Percentiles rank a stretch among this genome's conserved stretches.
Evolutionary conservation across 441 rosid species (phyloP).

Genomic region (Populus tomentosa): DNA sequence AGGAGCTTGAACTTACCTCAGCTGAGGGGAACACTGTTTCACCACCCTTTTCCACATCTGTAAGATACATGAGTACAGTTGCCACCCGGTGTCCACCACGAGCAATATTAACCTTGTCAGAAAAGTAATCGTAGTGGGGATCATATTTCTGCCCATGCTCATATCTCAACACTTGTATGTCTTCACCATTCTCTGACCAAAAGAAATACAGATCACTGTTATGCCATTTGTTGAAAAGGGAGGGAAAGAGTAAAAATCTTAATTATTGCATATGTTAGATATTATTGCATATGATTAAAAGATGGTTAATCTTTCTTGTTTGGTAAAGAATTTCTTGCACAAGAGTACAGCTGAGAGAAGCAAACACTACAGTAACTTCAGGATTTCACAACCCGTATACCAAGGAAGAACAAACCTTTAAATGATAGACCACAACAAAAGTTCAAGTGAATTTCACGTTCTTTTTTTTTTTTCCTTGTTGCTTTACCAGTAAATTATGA

Average conservation of each 20-base stretch:
- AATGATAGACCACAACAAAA: background rate
- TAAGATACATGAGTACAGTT: constrained; percentile 87
- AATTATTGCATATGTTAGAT: background rate
- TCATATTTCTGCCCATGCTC: constrained; percentile 92
- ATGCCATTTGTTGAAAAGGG: background rate
- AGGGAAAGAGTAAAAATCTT: background rate
- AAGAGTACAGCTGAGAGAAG: background rate
- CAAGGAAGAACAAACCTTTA: background rate
- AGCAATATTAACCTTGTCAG: constrained; percentile 83
- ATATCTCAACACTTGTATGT: constrained; percentile 80
- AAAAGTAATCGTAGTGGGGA: constrained; percentile 85
- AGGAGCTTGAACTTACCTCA: constrained; percentile 48
- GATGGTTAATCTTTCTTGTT: background rate
- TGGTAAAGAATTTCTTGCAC: background rate
- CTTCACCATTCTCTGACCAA: constrained; percentile 87
- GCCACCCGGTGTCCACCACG: constrained; percentile 96
- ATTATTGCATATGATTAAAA: background rate
- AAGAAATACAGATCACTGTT: background rate
- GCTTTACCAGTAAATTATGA: background rate
- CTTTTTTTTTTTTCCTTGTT: background rate
- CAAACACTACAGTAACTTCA: background rate
- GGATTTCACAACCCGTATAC: background rate
- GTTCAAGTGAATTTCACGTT: background rate
- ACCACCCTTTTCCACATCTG: constrained; percentile 85
- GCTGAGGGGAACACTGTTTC: constrained; percentile 94